Base-by-base conservation (phyloP, 176 grass and related monocot species). In the Musa troglodytarum region DNA sequence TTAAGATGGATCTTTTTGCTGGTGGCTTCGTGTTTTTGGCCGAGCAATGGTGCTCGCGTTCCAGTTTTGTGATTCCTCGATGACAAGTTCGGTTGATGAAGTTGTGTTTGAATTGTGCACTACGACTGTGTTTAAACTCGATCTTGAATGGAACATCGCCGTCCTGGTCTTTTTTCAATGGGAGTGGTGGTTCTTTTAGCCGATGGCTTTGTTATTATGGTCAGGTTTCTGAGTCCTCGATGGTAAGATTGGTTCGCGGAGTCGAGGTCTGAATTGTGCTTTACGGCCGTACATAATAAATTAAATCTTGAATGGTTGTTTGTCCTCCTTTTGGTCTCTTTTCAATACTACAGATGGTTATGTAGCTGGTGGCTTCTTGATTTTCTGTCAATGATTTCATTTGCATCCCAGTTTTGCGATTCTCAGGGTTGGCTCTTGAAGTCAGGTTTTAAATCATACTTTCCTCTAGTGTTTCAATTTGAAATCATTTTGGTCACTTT, bases 191-290 rank as follows among this genome's bases (percentile, higher is more conserved):
- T 43, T 43, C 34, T 43, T 6, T 43, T 43, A 43, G 3, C 34
- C 34, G 4, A 43, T 43, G 3, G 4, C 34, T 43, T 43, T 43
- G 34, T 43, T 43, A 43, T 43, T 43, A 43, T 6, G 34, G 4
- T 8, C 12, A 10, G 1, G 2, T 69, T 11, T 65, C 22, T 10
- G 17, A 11, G 50, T 69, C 15, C 15, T 69, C 1, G 34, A 43
- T 43, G n/a, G 3, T 3, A n/a, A 50, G 67, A 1, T 50, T 9
- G 43, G 16, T 69, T 69, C 4, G 20, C 9, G 15, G 50, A 50
- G 34, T 43, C 34, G 34, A 17, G 28, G 67, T 34, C n/a, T 61
- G 73, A 57, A 16, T 52, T 80, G 56, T 75, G 50, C 61, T 53
- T 53, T 83, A 62, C 28, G 56, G 71, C 76, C 28, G 7, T n/a